These are phyloP conservation scores for Ophiosphaerella herpotricha DNA, from an alignment of 2,329 filamentous ascomycete species.

Conservation along the genomic window DNA sequence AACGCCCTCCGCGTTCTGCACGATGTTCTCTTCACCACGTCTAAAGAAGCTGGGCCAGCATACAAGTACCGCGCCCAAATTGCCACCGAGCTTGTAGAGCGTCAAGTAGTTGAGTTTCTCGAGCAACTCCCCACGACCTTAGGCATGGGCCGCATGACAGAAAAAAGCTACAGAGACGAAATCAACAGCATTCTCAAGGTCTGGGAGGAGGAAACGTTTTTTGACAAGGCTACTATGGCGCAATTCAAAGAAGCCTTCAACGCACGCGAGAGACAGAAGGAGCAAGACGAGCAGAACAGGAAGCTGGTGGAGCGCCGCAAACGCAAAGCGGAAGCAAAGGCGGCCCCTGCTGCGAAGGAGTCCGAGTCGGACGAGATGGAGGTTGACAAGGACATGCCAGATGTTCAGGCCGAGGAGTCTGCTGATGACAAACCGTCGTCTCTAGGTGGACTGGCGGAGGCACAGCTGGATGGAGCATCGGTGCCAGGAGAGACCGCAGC, in stretches of 20 bases:
- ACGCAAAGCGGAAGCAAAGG: conserved; percentile 15
- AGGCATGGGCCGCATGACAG: conserved; percentile 78
- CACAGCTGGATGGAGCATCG: not conserved
- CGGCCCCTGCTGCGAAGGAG: conserved; percentile 2
- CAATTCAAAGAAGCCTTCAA: conserved; percentile 38
- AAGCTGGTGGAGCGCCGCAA: conserved; percentile 59
- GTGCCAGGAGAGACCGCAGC: conserved; percentile 37
- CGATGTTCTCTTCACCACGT: conserved; percentile 74
- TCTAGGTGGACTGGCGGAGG: not conserved
- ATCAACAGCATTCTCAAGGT: conserved; percentile 40
- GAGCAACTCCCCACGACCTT: conserved; percentile 73
- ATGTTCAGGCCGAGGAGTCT: conserved; percentile 7
- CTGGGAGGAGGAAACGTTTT: conserved; percentile 41
- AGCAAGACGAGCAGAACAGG: conserved; percentile 66
- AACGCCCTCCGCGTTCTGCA: conserved; percentile 76
- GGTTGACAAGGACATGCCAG: conserved; percentile 15
- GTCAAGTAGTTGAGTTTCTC: conserved; percentile 74
- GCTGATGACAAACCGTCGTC: not conserved
- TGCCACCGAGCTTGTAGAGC: conserved; percentile 69
- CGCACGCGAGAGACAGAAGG: conserved; percentile 45
- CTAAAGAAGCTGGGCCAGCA: conserved; percentile 31
- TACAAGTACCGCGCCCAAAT: conserved; percentile 87
- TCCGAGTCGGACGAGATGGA: conserved; percentile 27
- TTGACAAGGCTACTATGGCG: conserved; percentile 33
- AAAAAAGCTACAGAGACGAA: conserved; percentile 56